A percentile compares a stretch with the other conserved stretches of the same genome.
Conservation (phyloP, 106 monocot species). For the Alisma plantagoaquatica region DNA sequence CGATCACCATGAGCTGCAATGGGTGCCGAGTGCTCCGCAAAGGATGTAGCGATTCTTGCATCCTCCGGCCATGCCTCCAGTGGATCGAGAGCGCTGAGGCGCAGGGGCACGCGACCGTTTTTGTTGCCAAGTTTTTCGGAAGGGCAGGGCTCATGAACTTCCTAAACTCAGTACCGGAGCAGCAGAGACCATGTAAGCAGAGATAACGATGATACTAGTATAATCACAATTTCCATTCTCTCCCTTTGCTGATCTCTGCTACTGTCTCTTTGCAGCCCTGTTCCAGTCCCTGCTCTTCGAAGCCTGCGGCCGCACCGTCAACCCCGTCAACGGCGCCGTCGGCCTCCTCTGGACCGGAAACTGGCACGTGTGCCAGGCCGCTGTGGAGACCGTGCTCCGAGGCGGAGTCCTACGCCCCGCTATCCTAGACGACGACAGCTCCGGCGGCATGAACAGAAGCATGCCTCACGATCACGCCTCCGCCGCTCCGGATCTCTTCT, state of each 20-base stretch:
- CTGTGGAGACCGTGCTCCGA: constrained; percentile 69
- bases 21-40: constrained; percentile 66
- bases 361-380: constrained; percentile 75
- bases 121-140: constrained; percentile 83
- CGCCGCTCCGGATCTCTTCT: constrained; percentile 1
- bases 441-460: no score
- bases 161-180: constrained; percentile 41
- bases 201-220: no score
- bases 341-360: constrained; percentile 62
- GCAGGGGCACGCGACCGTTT: constrained; percentile 72
- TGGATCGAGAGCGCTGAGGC: constrained; percentile 63
- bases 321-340: constrained; percentile 82
- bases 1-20: constrained; percentile 90
- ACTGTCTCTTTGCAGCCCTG: constrained; percentile 26
- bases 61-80: constrained; percentile 54
- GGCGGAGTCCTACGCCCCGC: constrained; percentile 46
- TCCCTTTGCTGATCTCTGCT: background rate
- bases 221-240: background rate
- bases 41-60: constrained; percentile 68
- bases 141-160: constrained; percentile 55
- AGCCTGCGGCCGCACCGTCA: constrained; percentile 69
- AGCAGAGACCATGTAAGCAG: constrained; percentile 44
- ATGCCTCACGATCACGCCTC: background rate
- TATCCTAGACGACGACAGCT: constrained; percentile 19
- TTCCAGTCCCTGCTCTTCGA: constrained; percentile 85